Evolutionary conservation across 176 grass and related monocot genomes (phyloP).

Genomic region (Aegilops speltoides): DNA sequence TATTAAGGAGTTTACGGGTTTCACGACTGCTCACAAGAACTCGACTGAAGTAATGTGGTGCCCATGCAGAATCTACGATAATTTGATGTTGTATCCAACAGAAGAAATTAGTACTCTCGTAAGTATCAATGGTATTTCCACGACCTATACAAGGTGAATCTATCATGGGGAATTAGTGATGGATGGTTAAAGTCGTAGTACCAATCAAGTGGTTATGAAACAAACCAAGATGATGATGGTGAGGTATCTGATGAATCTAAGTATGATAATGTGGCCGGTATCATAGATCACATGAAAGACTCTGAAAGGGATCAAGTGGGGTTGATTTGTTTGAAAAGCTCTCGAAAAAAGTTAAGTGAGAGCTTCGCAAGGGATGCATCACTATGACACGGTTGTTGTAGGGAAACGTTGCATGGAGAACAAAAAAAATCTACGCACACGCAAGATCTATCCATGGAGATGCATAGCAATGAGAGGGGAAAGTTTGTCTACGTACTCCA

Average conservation of each 20-base stretch:
- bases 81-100: no score
- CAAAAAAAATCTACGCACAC: no score
- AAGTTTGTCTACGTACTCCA: no score
- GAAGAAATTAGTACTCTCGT: no score
- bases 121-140: neutral
- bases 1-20: no score
- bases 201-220: neutral
- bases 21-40: no score
- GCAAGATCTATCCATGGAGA: no score
- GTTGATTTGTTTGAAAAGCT: neutral
- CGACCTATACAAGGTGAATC: neutral
- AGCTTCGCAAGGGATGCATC: neutral
- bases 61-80: no score
- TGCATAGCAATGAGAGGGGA: no score
- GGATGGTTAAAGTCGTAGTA: neutral
- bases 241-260: neutral
- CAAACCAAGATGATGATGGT: neutral
- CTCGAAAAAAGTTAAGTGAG: neutral
- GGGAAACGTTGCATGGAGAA: no score
- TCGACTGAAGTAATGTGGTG: no score
- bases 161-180: no score
- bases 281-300: neutral
- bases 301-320: neutral
- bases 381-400: neutral
- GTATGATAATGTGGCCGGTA: neutral